phyloP scores from a whole-genome alignment of 148 eudicot species.

The Diospyros lotus region DNA sequence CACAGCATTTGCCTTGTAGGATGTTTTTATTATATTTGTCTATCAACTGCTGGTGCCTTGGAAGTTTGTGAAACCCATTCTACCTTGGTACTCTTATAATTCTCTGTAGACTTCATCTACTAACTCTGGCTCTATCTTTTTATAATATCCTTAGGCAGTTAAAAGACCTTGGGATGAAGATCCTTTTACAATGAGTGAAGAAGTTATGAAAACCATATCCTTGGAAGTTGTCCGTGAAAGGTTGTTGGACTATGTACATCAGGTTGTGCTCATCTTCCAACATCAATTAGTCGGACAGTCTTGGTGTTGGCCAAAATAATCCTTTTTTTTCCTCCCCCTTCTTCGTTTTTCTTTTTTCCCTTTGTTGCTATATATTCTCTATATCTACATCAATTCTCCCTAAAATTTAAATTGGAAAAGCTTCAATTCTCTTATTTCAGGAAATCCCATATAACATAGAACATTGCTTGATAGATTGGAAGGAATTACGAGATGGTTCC shows the following conservation, averaged over 20 bases:
- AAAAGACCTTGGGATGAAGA: conserved; percentile 98
- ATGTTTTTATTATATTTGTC: background rate
- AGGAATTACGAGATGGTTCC: conserved; percentile 82
- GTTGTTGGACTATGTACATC: conserved; percentile 83
- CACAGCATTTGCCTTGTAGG: background rate
- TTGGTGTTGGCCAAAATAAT: background rate
- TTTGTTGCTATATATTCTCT: background rate
- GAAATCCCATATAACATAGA: conserved; percentile 86
- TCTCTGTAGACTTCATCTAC: background rate
- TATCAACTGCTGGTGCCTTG: background rate
- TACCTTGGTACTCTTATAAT: background rate
- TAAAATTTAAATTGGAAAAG: background rate
- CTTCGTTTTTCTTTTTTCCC: background rate
- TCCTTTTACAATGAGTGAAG: conserved; percentile 81
- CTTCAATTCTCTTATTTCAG: conserved; percentile 34
- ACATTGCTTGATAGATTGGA: conserved; percentile 89
- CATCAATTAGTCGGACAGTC: background rate
- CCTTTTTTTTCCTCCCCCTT: background rate
- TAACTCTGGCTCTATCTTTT: conserved; percentile 5
- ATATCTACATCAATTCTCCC: background rate
- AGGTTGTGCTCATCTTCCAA: conserved; percentile 37
- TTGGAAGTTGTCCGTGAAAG: conserved; percentile 91
- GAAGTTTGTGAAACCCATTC: background rate
- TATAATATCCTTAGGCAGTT: conserved; percentile 48
- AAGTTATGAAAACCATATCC: conserved; percentile 92